Percentiles rank a stretch among this genome's conserved stretches.
phyloP scores from a whole-genome alignment of 2,329 filamentous ascomycete species.

The Intubia oerlemansii region DNA sequence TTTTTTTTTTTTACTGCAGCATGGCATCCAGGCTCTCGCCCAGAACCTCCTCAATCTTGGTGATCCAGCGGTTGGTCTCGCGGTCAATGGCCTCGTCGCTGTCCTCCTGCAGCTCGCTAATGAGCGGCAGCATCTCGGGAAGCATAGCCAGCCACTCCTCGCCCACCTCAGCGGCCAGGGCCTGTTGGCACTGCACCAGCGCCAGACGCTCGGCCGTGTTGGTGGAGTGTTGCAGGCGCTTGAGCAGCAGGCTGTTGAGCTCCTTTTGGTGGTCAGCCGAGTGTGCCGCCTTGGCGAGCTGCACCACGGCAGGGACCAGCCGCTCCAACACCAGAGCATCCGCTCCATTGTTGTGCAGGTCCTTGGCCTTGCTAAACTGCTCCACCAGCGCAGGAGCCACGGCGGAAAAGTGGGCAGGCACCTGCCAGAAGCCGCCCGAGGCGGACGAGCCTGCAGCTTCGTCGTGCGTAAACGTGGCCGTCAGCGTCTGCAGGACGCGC shows the following conservation, averaged over 20 bases:
- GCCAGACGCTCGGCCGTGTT: slow-evolving; percentile 53
- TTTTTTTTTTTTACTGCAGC: slow-evolving; percentile 42
- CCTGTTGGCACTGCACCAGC: slow-evolving; percentile 63
- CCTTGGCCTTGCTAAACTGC: slow-evolving; percentile 33
- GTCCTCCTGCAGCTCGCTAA: slow-evolving; percentile 89
- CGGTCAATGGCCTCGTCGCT: slow-evolving; percentile 85
- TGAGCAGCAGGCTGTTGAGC: slow-evolving; percentile 59
- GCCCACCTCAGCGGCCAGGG: slow-evolving; percentile 53
- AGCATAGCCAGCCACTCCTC: slow-evolving; percentile 86
- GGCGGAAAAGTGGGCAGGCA: slow-evolving; percentile 62
- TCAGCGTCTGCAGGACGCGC: slow-evolving; percentile 48
- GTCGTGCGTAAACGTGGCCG: slow-evolving; percentile 65
- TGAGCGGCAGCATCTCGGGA: slow-evolving; percentile 90
- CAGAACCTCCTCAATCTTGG: slow-evolving; percentile 68
- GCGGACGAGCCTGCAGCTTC: slow-evolving; percentile 24
- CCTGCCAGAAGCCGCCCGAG: slow-evolving; percentile 54
- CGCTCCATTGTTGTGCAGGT: slow-evolving; percentile 2
- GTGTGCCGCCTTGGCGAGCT: slow-evolving; percentile 60
- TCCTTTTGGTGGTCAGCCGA: slow-evolving; percentile 81
- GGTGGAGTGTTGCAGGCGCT: slow-evolving; percentile 49
- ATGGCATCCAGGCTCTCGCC: slow-evolving; percentile 84
- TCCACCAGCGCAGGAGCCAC: slow-evolving; percentile 48
- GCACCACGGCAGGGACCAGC: slow-evolving; percentile 55
- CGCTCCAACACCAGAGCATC: slow-evolving; percentile 18
- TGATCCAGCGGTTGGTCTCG: slow-evolving; percentile 79